Base-by-base conservation (phyloP, 768 basidiomycete species). In the Trametes cinnabarina region DNA sequence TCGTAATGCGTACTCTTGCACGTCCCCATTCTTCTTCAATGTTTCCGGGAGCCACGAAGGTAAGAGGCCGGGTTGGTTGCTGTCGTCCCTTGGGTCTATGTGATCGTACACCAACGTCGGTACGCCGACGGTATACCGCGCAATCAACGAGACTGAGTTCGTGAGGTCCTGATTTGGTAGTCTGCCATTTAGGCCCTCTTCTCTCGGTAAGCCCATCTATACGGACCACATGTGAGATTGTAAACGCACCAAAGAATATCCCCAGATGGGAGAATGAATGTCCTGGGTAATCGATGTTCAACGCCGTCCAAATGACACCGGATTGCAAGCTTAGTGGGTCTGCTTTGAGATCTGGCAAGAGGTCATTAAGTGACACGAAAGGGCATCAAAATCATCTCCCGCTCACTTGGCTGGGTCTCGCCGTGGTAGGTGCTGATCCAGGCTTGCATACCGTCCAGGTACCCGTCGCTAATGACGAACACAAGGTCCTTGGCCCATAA, bases 191-290 rank as follows among this genome's bases (percentile, higher is more conserved):
- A 93, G 77, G 12, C 96, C 97, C 79, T 98, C 96, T 98, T 15
- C 12, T 40, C 11, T 15, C 15, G 37, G 12, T 51, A n/a, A 58
- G 51, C 15, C 47, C 47, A 42, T 22, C 11, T 37, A 40, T 42
- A 15, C n/a, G n/a, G n/a, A n/a, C n/a, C n/a, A n/a, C n/a, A n/a
- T n/a, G n/a, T n/a, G n/a, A n/a, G n/a, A n/a, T n/a, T n/a, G n/a
- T n/a, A n/a, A n/a, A n/a, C n/a, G n/a, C n/a, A n/a, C 96, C 96
- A 71, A 88, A 91, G 74, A 93, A 98, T 10, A 98, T 74, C n/a
- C 97, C 96, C 2, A 98, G 78, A 68, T 98, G 92, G 10, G 90
- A 93, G 73, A 98, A 96, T 0, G 95, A 98, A 72, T 99, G 96
- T 0, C 94, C 91, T 0, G 94, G 92, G 71, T 98, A 98, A 70